Conservation (phyloP, 2,329 filamentous ascomycete species). For the Harringtonia aguacate region DNA sequence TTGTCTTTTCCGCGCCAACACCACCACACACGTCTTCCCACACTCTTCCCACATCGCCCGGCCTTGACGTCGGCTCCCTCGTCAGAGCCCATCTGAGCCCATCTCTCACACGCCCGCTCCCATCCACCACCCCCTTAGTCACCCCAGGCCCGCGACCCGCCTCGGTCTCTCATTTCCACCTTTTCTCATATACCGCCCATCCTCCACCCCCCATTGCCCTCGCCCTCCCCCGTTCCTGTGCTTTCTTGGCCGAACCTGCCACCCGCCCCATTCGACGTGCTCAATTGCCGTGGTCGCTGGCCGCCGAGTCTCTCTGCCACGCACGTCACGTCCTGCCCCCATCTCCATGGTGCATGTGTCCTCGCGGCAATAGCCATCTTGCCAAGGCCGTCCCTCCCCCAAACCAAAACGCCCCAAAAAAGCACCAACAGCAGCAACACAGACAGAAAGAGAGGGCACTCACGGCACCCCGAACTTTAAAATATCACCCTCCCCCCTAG, state of each 20-base stretch:
- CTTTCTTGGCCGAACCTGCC: not conserved
- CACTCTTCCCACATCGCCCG: not conserved
- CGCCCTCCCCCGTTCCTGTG: not conserved
- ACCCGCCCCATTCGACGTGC: too few species aligned
- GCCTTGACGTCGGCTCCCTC: not conserved
- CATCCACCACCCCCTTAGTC: constrained; percentile 1
- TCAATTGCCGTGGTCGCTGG: not conserved
- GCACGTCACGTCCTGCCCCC: too few species aligned
- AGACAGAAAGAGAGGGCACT: not conserved
- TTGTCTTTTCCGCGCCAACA: too few species aligned
- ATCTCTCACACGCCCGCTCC: not conserved
- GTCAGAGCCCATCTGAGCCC: not conserved
- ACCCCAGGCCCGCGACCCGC: constrained; percentile 6
- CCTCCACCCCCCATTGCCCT: not conserved
- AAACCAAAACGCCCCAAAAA: not conserved
- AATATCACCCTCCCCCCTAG: not conserved
- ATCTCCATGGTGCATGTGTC: too few species aligned
- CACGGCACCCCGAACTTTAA: not conserved
- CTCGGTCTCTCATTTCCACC: constrained; percentile 11
- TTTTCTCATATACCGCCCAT: constrained; percentile 7
- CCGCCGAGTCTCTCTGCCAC: too few species aligned
- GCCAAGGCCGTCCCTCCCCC: too few species aligned
- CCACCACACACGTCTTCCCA: too few species aligned
- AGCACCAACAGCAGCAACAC: not conserved
- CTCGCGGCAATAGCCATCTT: not conserved